Base-by-base conservation (phyloP, 148 eudicot species). In the Salicornia ramosissima region DNA sequence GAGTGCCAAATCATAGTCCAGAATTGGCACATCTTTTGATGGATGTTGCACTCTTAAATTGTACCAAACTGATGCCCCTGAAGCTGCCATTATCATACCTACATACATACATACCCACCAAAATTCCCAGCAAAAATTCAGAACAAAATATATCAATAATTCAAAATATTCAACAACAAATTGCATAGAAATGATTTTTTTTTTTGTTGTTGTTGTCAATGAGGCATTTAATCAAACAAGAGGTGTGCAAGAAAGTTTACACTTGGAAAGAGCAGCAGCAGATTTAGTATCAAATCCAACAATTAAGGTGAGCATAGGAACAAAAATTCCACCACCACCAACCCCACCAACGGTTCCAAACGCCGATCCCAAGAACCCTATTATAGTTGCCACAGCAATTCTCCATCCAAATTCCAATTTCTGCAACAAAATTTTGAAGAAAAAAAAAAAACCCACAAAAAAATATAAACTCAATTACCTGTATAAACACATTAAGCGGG, bases 51-150 rank as follows among this genome's bases (percentile, higher is more conserved):
- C 97, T 74, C 96, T 87, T 58, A 95, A 61, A 67, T 95, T 95
- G 83, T 91, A 95, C 90, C 93, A 95, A 14, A 95, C 96, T 75
- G 99, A 94, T 60, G 99, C 78, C 65, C 87, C 88, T 49, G 99
- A 87, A 59, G 97, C 99, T 69, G 97, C 99, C 99, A 95, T 95
- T 80, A 95, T 95, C 99, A 95, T 95, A 80, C 99, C 99, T 91
- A 72, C 28, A 10, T 64, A 64, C 57, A 72, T 64, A 11, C 24
- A 46, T 7, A 13, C 6, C 25, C 21, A 8, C 25, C 42, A 67
- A 12, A 3, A 60, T 40, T 26, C 2, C 21, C 4, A 14, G 28
- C 6, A 47, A 5, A 55, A 22, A 30, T 50, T 9, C 25, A 49
- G 15, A 0, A 39, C 56, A 47, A 49, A 25, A 21, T 36, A 3